phyloP scores from a whole-genome alignment of 2,329 filamentous ascomycete species.

The Xylariomycetidae sp. region DNA sequence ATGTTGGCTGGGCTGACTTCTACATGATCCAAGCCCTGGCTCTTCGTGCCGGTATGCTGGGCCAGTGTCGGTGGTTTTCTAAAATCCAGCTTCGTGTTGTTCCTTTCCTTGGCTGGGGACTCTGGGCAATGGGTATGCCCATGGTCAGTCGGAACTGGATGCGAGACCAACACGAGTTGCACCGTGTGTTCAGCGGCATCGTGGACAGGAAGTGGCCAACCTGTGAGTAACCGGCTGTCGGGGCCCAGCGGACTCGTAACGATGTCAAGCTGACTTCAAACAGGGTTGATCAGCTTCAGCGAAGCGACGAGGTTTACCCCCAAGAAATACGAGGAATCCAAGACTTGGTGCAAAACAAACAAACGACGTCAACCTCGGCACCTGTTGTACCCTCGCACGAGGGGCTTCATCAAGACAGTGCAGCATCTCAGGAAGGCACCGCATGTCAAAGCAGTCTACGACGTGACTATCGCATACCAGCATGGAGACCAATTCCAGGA shows the following conservation, averaged over 20 bases:
- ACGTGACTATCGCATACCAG: slow-evolving; percentile 50
- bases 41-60: slow-evolving; percentile 48
- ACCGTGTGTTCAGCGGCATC: slow-evolving; percentile 50
- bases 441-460: slow-evolving; percentile 49
- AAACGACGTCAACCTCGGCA: slow-evolving; percentile 47
- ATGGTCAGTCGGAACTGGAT: slow-evolving; percentile 56
- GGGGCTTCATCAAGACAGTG: slow-evolving; percentile 55
- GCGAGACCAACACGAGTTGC: slow-evolving; percentile 48
- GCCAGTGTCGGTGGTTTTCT: slow-evolving; percentile 56
- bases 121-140: slow-evolving; percentile 61
- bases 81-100: slow-evolving; percentile 54
- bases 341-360: slow-evolving; percentile 45
- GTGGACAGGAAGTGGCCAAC: slow-evolving; percentile 47
- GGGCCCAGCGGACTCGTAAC: neutral
- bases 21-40: slow-evolving; percentile 58
- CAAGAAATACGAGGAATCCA: slow-evolving; percentile 44
- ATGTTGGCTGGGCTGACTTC: slow-evolving; percentile 57
- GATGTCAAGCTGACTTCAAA: slow-evolving; percentile 5
- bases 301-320: slow-evolving; percentile 56
- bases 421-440: slow-evolving; percentile 45
- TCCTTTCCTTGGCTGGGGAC: slow-evolving; percentile 57
- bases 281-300: slow-evolving; percentile 58
- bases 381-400: slow-evolving; percentile 54
- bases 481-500: slow-evolving; percentile 35
- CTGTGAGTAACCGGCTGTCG: slow-evolving; percentile 37